Conservation (phyloP, 441 rosid species). For the Kokia cookei region DNA sequence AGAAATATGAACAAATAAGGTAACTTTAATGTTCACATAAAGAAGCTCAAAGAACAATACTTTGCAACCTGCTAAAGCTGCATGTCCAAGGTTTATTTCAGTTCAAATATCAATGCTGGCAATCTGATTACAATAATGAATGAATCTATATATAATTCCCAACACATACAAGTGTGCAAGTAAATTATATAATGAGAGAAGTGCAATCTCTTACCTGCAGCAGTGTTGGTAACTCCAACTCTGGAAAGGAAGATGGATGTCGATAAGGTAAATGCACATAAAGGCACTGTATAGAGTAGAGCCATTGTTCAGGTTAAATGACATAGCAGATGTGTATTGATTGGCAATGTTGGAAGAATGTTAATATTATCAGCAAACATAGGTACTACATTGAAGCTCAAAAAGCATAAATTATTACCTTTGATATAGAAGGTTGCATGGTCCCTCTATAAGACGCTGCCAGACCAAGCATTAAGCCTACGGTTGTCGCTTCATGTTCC, state of each 20-base stretch:
- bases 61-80: not conserved
- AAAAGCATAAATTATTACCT: slow-evolving; percentile 39
- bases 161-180: not conserved
- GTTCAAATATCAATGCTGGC: not conserved
- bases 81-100: not conserved
- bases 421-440: slow-evolving; percentile 90
- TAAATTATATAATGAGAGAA: not conserved
- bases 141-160: not conserved
- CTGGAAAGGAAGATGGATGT: slow-evolving; percentile 80
- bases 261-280: slow-evolving; percentile 86
- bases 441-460: slow-evolving; percentile 95
- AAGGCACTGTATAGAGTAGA: slow-evolving; percentile 56
- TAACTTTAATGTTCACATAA: not conserved
- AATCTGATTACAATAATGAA: not conserved
- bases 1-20: not conserved
- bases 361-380: not conserved
- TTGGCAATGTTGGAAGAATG: slow-evolving; percentile 7
- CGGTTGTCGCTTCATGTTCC: slow-evolving; percentile 96
- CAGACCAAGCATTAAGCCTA: slow-evolving; percentile 96
- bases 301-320: slow-evolving; percentile 16
- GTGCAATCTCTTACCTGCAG: slow-evolving; percentile 53
- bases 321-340: not conserved
- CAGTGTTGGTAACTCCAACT: slow-evolving; percentile 88
- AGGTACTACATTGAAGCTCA: not conserved
- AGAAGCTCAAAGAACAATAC: not conserved